Conservation (phyloP, 352 stramenopile species). For the Phytophthora boehmeriae region DNA sequence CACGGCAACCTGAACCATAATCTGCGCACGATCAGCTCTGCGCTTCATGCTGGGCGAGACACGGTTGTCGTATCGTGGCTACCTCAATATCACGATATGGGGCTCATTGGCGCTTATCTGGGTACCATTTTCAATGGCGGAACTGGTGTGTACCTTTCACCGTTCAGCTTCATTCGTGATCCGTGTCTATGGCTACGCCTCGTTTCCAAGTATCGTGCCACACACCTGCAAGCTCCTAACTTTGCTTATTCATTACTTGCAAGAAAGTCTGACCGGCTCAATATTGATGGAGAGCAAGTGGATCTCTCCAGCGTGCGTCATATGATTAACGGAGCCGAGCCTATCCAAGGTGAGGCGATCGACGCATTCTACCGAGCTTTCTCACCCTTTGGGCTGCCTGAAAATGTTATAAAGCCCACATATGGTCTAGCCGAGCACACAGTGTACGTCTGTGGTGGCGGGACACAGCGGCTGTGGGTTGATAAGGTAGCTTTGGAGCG, state of each 20-base stretch:
- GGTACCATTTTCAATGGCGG: constrained; percentile 88
- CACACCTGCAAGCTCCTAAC: constrained; percentile 98
- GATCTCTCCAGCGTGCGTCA: constrained; percentile 94
- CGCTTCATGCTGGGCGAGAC: constrained; percentile 87
- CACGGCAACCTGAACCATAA: constrained; percentile 98
- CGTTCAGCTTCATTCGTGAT: constrained; percentile 97
- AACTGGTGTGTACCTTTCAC: constrained; percentile 97
- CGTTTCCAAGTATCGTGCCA: constrained; percentile 88
- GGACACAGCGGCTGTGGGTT: constrained; percentile 88
- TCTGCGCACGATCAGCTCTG: constrained; percentile 94
- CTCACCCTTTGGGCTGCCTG: constrained; percentile 80
- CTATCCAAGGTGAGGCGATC: constrained; percentile 91
- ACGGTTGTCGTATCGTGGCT: constrained; percentile 98
- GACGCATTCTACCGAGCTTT: constrained; percentile 92
- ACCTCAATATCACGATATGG: constrained; percentile 99
- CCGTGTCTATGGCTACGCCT: constrained; percentile 96
- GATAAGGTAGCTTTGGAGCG: constrained; percentile 91
- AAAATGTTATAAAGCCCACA: constrained; percentile 94
- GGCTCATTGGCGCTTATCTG: constrained; percentile 96
- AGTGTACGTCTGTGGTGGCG: constrained; percentile 97
- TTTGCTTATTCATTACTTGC: constrained; percentile 98
- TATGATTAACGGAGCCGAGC: constrained; percentile 99
- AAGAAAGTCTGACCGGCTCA: constrained; percentile 90
- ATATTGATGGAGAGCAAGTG: constrained; percentile 45
- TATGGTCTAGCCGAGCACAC: constrained; percentile 99